Percentiles rank a stretch among this genome's conserved stretches.
Conservation (phyloP, 78 protist species). For the Chrysochromulina parva region DNA sequence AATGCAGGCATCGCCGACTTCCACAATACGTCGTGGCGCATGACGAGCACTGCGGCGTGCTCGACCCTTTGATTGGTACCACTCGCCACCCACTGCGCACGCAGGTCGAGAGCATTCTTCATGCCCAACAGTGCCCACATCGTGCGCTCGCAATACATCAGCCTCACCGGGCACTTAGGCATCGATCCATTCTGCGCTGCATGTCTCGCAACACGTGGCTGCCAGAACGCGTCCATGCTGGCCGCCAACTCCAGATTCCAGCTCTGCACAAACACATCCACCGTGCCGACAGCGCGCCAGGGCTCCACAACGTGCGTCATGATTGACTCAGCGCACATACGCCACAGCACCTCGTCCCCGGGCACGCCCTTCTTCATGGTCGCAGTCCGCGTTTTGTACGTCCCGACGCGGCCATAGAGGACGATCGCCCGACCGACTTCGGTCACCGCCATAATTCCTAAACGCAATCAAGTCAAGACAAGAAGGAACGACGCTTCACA, state of each 20-base stretch:
- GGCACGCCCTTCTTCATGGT: background rate
- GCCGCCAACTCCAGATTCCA: background rate
- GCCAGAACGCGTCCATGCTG: background rate
- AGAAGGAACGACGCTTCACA: no score
- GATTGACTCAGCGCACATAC: background rate
- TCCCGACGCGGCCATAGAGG: slow-evolving; percentile 1
- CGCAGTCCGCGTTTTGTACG: background rate
- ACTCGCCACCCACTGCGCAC: background rate
- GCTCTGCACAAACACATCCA: background rate
- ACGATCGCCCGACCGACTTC: background rate
- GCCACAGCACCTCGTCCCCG: background rate
- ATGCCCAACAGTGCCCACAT: background rate
- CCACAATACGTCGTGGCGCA: slow-evolving; percentile 9
- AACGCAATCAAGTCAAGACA: no score
- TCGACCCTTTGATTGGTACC: background rate
- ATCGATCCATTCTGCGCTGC: background rate
- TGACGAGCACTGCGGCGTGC: background rate
- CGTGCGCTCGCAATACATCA: background rate
- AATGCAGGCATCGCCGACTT: background rate
- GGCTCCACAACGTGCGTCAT: background rate
- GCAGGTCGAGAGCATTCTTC: background rate
- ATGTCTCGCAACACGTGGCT: no score
- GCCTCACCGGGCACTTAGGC: background rate
- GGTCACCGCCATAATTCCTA: no score
- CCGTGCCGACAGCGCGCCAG: background rate